These are phyloP conservation scores for Podaxis sp. DNA, from an alignment of 768 basidiomycete species.

Conservation along the genomic window DNA sequence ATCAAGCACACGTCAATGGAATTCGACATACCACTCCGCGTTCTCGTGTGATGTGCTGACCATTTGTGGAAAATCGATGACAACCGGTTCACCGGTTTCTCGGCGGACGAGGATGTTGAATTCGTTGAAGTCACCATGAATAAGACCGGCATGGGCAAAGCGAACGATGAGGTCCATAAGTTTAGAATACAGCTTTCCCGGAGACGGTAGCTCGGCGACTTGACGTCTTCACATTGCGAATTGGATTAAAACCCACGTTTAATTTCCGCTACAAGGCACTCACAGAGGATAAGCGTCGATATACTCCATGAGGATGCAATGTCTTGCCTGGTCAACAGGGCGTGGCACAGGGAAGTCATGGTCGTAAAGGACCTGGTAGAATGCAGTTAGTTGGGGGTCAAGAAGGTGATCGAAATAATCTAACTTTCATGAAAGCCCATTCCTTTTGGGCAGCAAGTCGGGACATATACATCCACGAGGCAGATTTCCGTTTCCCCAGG, in stretches of 20 bases:
- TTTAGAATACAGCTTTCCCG: conserved; percentile 85
- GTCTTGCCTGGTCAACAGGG: conserved; percentile 92
- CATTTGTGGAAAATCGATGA: conserved; percentile 99
- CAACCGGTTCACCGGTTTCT: conserved; percentile 69
- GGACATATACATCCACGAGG: conserved; percentile 99
- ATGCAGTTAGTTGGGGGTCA: background rate
- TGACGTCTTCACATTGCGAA: conserved; percentile 62
- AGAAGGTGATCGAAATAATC: background rate
- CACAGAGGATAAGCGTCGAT: conserved; percentile 95
- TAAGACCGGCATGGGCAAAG: conserved; percentile 90
- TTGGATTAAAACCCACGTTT: background rate
- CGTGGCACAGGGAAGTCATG: conserved; percentile 91
- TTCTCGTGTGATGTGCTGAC: conserved; percentile 95
- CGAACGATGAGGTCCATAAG: conserved; percentile 97
- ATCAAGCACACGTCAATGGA: conserved; percentile 11
- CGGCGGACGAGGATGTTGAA: conserved; percentile 95
- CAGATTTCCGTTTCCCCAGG: conserved; percentile 90
- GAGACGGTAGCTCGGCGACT: conserved; percentile 77
- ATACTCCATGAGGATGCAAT: conserved; percentile 95
- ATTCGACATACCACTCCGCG: conserved; percentile 79
- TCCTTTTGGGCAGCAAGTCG: conserved; percentile 95
- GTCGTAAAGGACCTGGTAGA: conserved; percentile 76
- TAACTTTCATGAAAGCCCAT: conserved; percentile 97
- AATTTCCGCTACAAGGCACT: conserved; percentile 26
- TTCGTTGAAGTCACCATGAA: conserved; percentile 99